These are phyloP conservation scores for Suhomyces sp. DNA, from an alignment of 805 yeast genomes.

Conservation along the genomic window DNA sequence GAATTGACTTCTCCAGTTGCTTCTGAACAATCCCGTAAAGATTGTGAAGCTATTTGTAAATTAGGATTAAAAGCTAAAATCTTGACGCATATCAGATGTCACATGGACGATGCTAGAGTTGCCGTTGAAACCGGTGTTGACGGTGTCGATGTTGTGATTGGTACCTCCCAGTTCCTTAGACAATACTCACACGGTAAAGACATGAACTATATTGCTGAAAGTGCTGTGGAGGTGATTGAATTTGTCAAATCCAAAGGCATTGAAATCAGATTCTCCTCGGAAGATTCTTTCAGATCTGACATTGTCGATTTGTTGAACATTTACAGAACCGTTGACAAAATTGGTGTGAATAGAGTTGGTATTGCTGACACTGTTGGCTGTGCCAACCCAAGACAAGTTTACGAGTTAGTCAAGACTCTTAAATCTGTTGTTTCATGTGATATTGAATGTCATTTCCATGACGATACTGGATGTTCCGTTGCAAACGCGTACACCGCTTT, in stretches of 20 bases:
- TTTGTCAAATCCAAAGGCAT: constrained; percentile 95
- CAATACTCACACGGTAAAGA: constrained; percentile 97
- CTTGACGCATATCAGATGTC: constrained; percentile 95
- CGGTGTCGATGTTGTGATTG: constrained; percentile 98
- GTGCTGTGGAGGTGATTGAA: constrained; percentile 95
- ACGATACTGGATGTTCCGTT: constrained; percentile 98
- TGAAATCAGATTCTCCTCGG: constrained; percentile 94
- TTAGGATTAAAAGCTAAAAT: constrained; percentile 94
- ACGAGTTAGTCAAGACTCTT: constrained; percentile 91
- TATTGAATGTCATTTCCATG: constrained; percentile 98
- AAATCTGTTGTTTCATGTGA: constrained; percentile 93
- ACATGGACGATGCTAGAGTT: constrained; percentile 96
- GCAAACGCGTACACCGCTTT: constrained; percentile 98
- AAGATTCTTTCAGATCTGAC: constrained; percentile 96
- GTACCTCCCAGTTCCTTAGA: constrained; percentile 92
- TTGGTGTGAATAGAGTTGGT: constrained; percentile 98
- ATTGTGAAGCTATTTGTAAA: constrained; percentile 98
- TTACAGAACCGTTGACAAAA: constrained; percentile 93
- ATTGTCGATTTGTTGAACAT: constrained; percentile 92
- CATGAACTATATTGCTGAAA: constrained; percentile 94
- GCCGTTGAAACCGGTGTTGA: constrained; percentile 99
- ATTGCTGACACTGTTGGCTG: constrained; percentile 99
- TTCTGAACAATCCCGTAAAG: constrained; percentile 85
- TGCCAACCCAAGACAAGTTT: constrained; percentile 98
- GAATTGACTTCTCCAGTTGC: constrained; percentile 98